A percentile compares a stretch with the other conserved stretches of the same genome.
phyloP scores from a whole-genome alignment of 257 asterid species.

The Jaltomata sinuosa region DNA sequence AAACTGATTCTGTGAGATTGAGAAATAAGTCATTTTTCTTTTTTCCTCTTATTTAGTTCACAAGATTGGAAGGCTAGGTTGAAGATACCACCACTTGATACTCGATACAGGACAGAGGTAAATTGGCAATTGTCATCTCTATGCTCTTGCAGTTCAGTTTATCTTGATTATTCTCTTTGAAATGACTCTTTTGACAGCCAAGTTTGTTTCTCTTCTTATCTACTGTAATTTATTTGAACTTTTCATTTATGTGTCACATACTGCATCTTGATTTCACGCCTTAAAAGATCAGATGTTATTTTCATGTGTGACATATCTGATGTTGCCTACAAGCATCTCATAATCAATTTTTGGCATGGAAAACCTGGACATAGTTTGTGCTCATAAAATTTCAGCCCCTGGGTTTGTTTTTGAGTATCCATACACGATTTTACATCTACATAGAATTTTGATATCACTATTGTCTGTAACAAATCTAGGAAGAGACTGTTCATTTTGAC shows the following conservation, averaged over 20 bases:
- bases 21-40: neutral
- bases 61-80: conserved; percentile 80
- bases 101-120: conserved; percentile 82
- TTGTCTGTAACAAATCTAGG: neutral
- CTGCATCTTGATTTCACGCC: neutral
- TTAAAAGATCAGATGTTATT: neutral
- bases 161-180: neutral
- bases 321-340: neutral
- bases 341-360: neutral
- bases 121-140: neutral
- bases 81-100: conserved; percentile 63
- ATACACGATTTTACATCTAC: neutral
- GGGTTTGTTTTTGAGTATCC: neutral
- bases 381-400: neutral
- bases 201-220: neutral
- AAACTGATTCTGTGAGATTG: neutral
- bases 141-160: neutral
- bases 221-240: neutral
- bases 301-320: neutral
- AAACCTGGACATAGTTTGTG: neutral
- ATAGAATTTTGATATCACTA: neutral
- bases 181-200: neutral
- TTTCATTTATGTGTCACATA: neutral
- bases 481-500: neutral
- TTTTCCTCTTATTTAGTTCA: conserved; percentile 35